Percentiles rank a stretch among this genome's conserved stretches.
Evolutionary conservation across 1,284 basidiomycete species (phyloP).

Genomic region (Microbotryum saponariae): DNA sequence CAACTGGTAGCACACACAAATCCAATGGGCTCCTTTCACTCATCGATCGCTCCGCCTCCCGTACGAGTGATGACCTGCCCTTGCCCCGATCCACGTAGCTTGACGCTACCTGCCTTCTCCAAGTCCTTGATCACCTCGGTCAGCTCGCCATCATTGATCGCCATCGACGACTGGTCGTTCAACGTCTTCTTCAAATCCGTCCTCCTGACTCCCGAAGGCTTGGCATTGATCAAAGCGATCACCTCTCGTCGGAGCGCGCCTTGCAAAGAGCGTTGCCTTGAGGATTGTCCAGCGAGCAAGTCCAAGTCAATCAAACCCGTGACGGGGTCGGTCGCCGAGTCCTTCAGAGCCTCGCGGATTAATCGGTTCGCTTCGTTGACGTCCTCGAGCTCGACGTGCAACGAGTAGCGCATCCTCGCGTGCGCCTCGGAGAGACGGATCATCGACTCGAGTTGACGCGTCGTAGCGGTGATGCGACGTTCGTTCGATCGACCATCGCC

Average conservation of each 20-base stretch:
- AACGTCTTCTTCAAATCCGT: conserved; percentile 64
- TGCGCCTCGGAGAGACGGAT: conserved; percentile 96
- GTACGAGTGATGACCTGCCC: conserved; percentile 8
- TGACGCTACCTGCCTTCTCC: conserved; percentile 25
- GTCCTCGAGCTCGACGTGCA: conserved; percentile 68
- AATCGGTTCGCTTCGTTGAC: conserved; percentile 85
- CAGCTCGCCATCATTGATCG: conserved; percentile 55
- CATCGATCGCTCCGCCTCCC: conserved; percentile 11
- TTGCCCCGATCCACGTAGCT: conserved; percentile 11
- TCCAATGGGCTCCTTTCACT: not conserved
- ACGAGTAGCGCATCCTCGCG: conserved; percentile 86
- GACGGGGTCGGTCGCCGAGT: conserved; percentile 72
- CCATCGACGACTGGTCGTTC: conserved; percentile 68
- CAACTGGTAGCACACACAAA: no score
- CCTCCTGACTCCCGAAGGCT: conserved; percentile 64
- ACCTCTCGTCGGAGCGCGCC: conserved; percentile 75
- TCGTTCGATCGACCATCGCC: conserved; percentile 78
- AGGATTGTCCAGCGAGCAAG: conserved; percentile 82
- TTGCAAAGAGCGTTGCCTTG: conserved; percentile 69
- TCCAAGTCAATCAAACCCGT: conserved; percentile 97
- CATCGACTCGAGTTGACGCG: conserved; percentile 93
- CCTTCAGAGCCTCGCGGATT: conserved; percentile 91
- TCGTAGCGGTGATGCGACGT: conserved; percentile 94
- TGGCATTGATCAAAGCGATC: conserved; percentile 56
- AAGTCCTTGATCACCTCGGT: conserved; percentile 46